Evolutionary conservation across 768 basidiomycete species (phyloP).

Genomic region (Lentinula aciculospora): DNA sequence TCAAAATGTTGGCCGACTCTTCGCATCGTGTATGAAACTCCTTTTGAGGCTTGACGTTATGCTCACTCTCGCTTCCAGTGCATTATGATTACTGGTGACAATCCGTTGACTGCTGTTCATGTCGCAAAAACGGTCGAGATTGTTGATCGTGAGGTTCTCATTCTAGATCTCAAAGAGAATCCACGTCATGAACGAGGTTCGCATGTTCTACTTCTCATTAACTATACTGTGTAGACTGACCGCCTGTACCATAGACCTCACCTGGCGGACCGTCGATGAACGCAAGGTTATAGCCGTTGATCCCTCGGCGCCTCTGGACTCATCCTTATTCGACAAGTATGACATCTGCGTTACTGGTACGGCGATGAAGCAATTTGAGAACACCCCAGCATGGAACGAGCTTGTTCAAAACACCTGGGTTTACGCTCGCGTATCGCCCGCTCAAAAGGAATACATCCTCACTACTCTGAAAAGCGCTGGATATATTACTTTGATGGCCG

Average conservation of each 20-base stretch:
- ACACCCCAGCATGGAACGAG: conserved; percentile 62
- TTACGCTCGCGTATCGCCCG: conserved; percentile 94
- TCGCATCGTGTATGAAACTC: conserved; percentile 79
- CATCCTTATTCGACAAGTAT: conserved; percentile 72
- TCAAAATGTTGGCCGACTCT: conserved; percentile 94
- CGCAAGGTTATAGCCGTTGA: conserved; percentile 82
- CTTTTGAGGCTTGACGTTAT: not conserved
- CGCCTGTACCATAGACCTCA: conserved; percentile 62
- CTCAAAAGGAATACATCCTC: conserved; percentile 94
- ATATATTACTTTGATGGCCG: conserved; percentile 94
- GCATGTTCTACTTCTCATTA: conserved; percentile 17
- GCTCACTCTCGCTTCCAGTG: conserved; percentile 46
- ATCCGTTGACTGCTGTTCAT: conserved; percentile 94
- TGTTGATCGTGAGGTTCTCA: conserved; percentile 90
- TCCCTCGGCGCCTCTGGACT: conserved; percentile 73
- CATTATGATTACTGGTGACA: conserved; percentile 99
- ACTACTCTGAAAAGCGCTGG: conserved; percentile 86
- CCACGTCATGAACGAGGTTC: conserved; percentile 61
- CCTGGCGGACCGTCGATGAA: conserved; percentile 94
- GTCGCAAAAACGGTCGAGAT: conserved; percentile 97
- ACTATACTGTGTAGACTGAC: not conserved
- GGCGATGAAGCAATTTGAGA: conserved; percentile 84
- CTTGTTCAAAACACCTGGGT: conserved; percentile 97
- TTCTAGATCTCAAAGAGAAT: conserved; percentile 86
- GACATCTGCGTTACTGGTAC: conserved; percentile 97